Evolutionary conservation across 164 flowering plant genomes (phyloP).

Genomic region (Dillenia suffruticosa): DNA sequence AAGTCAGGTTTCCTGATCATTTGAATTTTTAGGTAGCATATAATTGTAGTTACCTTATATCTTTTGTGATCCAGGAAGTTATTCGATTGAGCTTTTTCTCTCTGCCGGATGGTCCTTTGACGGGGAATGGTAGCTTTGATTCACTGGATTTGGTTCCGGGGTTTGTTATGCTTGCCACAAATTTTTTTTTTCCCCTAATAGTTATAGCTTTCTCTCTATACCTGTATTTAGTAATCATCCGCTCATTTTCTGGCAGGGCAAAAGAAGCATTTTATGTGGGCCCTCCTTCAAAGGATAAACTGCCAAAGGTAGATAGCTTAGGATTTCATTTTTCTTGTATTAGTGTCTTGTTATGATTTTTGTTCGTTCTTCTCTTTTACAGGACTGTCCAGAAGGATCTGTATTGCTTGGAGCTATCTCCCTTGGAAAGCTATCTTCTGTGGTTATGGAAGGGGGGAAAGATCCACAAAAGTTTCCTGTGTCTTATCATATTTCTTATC

Average conservation of each 20-base stretch:
- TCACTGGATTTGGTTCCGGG: slow-evolving; percentile 76
- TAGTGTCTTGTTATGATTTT: background rate
- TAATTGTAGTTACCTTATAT: no score
- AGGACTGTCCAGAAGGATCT: slow-evolving; percentile 77
- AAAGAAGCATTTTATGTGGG: slow-evolving; percentile 84
- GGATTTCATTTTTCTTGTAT: background rate
- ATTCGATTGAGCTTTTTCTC: slow-evolving; percentile 72
- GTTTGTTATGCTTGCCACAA: slow-evolving; percentile 30
- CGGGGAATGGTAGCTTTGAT: slow-evolving; percentile 64
- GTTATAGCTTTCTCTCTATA: no score
- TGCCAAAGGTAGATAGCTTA: slow-evolving; percentile 69
- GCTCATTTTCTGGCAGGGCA: slow-evolving; percentile 29
- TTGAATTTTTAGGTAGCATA: no score
- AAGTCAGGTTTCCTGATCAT: no score
- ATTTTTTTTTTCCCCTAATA: background rate
- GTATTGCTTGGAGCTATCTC: slow-evolving; percentile 71
- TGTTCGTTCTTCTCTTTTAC: slow-evolving; percentile 13
- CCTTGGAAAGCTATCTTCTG: slow-evolving; percentile 54
- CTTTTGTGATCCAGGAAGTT: slow-evolving; percentile 46
- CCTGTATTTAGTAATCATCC: background rate
- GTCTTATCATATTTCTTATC: slow-evolving; percentile 59
- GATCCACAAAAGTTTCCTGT: slow-evolving; percentile 54
- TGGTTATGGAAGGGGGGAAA: slow-evolving; percentile 28
- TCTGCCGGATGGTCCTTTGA: slow-evolving; percentile 92
- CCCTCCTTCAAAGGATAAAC: slow-evolving; percentile 81